phyloP scores from a whole-genome alignment of 139 green algal species.

The Coelastrella sp. region DNA sequence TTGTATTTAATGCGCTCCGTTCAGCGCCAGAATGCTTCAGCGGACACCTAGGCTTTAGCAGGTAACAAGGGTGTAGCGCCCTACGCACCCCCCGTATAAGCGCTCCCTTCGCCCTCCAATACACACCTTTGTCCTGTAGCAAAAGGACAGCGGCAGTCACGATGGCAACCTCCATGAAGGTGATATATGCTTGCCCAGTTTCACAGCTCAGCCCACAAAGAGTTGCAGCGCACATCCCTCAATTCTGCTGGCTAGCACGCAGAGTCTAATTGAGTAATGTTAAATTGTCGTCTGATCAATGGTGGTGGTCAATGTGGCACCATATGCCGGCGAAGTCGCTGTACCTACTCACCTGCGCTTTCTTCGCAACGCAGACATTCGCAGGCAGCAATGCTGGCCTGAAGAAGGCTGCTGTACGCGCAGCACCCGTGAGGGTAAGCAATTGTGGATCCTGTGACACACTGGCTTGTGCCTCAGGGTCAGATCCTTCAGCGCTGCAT shows the following conservation, averaged over 20 bases:
- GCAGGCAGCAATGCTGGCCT: conserved; percentile 57
- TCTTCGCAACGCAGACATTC: conserved; percentile 55
- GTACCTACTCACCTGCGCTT: not conserved
- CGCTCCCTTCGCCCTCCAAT: not conserved
- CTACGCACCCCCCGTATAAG: not conserved
- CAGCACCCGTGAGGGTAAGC: conserved; percentile 55
- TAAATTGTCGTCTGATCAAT: not conserved
- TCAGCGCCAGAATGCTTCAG: conserved; percentile 1
- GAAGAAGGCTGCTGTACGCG: conserved; percentile 55
- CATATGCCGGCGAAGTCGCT: not conserved
- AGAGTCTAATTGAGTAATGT: too few species aligned
- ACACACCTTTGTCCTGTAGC: not conserved
- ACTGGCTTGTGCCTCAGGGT: not conserved
- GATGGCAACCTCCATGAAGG: conserved; percentile 15
- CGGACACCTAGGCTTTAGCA: not conserved
- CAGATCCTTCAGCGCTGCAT: not conserved
- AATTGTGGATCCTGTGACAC: not conserved
- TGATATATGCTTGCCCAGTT: not conserved
- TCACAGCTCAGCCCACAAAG: not conserved
- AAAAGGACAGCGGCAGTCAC: not conserved
- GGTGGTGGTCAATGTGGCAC: not conserved
- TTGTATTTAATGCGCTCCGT: not conserved
- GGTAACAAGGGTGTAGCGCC: conserved; percentile 6
- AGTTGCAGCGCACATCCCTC: not conserved
- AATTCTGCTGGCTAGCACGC: not conserved